Conservation (phyloP, 805 yeast genomes). For the Starmerella tilneyi region DNA sequence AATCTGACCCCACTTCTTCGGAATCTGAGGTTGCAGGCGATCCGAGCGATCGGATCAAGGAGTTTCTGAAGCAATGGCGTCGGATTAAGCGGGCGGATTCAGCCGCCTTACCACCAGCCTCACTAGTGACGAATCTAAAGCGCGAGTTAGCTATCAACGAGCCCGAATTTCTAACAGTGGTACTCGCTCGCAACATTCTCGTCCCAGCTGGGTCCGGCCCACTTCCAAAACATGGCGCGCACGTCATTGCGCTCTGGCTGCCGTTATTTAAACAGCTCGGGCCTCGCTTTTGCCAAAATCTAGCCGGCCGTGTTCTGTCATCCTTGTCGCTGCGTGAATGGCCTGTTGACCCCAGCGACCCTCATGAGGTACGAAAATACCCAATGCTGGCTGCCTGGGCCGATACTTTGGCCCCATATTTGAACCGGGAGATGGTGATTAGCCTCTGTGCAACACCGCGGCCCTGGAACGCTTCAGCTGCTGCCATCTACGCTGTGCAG, state of each 20-base stretch:
- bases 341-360: slow-evolving; percentile 13
- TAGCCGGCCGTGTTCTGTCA: slow-evolving; percentile 7
- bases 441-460: slow-evolving; percentile 16
- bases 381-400: slow-evolving; percentile 21
- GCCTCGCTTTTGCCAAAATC: slow-evolving; percentile 6
- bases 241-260: slow-evolving; percentile 20
- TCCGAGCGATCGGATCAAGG: slow-evolving; percentile 27
- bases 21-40: not conserved
- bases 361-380: slow-evolving; percentile 6
- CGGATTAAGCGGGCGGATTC: slow-evolving; percentile 39
- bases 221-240: not conserved
- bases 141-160: slow-evolving; percentile 6
- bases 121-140: slow-evolving; percentile 6
- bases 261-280: slow-evolving; percentile 22
- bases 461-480: slow-evolving; percentile 26
- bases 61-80: slow-evolving; percentile 40
- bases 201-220: slow-evolving; percentile 18
- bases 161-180: slow-evolving; percentile 14
- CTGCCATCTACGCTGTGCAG: slow-evolving; percentile 17
- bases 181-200: slow-evolving; percentile 22
- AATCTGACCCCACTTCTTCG: not conserved
- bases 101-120: slow-evolving; percentile 25
- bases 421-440: not conserved
- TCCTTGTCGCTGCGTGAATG: slow-evolving; percentile 18
- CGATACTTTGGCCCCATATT: slow-evolving; percentile 13